Evolutionary conservation across 179 eudicot species (phyloP), one percentile per base, ranked within the genome.

Genomic region (Actinidia arguta): DNA sequence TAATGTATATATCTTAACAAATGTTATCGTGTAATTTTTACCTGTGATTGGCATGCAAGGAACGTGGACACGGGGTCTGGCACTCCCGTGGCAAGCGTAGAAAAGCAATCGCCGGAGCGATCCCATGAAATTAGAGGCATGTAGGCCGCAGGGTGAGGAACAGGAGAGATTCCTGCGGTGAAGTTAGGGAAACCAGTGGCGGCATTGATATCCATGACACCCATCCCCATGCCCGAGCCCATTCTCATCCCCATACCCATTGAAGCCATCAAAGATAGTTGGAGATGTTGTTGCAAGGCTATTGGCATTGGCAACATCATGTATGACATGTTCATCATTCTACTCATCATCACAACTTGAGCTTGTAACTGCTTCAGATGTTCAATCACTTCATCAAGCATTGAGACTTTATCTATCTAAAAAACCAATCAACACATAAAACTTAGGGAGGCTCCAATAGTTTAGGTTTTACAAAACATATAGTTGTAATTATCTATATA

Each of bases 311-410:
- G 95, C 87, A 92, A 62, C 94, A 92, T 90, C 94, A 93, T 92
- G 20, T 92, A 80, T 20, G 92, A 82, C 85, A 90, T 81, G 86
- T 85, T 88, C 93, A n/a, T n/a, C n/a, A 93, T 87, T 61, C 92
- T 85, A 44, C 83, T 90, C 85, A 93, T 88, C 93, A 93, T 88
- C 1, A 85, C 85, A 64, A 93, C 81, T 88, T 93, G 98, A 12
- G 93, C 91, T 89, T 93, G 97, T 0, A 95, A 88, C 75, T 91
- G 92, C 69, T 92, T 95, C 68, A 95, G 67, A 80, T 95, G 88
- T 52, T 93, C 97, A 18, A 95, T 95, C 73, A 91, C 98, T 84
- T 93, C 98, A 84, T 92, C 97, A 6, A 95, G 88, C 94, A 95
- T 95, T 47, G 98, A 95, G 16, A 97, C 96, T 81, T 95, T 95